Evolutionary conservation across 805 yeast species (phyloP).

Genomic region (Metschnikowia borealis): DNA sequence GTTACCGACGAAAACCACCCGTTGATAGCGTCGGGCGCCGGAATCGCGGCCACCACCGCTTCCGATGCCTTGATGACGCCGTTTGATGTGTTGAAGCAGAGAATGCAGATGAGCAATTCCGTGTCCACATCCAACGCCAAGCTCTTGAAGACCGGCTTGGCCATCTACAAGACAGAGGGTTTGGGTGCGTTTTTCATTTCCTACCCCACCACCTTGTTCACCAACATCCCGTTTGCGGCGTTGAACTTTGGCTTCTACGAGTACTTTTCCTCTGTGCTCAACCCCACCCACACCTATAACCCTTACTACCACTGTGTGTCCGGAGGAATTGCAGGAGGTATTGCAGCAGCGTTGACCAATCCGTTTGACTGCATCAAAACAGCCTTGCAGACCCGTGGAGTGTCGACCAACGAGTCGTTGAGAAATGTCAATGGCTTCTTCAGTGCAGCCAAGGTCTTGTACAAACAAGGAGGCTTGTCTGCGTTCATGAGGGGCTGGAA

Average conservation of each 20-base stretch:
- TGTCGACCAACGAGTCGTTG: slow-evolving; percentile 44
- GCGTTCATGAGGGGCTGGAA: slow-evolving; percentile 83
- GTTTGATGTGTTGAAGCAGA: slow-evolving; percentile 89
- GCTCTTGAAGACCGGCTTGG: slow-evolving; percentile 36
- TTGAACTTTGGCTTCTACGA: slow-evolving; percentile 92
- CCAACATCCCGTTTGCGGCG: slow-evolving; percentile 94
- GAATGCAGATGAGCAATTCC: slow-evolving; percentile 64
- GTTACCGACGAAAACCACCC: slow-evolving; percentile 72
- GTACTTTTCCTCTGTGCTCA: slow-evolving; percentile 68
- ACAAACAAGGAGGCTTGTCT: slow-evolving; percentile 50
- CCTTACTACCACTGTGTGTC: slow-evolving; percentile 89
- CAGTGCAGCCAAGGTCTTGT: slow-evolving; percentile 69
- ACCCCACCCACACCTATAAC: slow-evolving; percentile 75
- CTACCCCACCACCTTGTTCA: slow-evolving; percentile 87
- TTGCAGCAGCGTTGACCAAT: slow-evolving; percentile 91
- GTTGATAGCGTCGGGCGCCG: slow-evolving; percentile 78
- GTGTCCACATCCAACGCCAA: slow-evolving; percentile 22
- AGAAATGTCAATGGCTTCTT: slow-evolving; percentile 60
- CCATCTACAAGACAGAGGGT: slow-evolving; percentile 61
- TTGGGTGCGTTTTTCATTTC: slow-evolving; percentile 81
- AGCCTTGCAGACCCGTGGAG: slow-evolving; percentile 76
- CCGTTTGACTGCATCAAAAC: slow-evolving; percentile 95
- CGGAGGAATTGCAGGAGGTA: slow-evolving; percentile 92
- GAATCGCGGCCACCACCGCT: slow-evolving; percentile 87
- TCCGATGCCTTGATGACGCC: slow-evolving; percentile 97